These are phyloP conservation scores for Aspergillus panamensis DNA, from an alignment of 495 filamentous ascomycete genomes.

Conservation along the genomic window DNA sequence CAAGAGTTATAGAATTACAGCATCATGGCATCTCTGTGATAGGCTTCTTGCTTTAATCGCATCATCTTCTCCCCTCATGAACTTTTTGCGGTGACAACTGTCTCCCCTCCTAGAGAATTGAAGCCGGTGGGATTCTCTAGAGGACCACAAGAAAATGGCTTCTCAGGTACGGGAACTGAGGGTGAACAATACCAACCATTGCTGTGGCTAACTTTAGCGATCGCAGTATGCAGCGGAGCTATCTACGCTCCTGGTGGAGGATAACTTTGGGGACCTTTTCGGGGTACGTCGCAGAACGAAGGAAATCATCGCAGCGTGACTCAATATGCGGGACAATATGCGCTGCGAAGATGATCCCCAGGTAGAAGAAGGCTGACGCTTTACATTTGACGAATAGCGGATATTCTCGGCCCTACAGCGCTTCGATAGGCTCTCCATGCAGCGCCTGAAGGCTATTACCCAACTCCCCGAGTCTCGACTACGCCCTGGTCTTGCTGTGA, in stretches of 20 bases:
- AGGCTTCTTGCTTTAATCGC: background rate
- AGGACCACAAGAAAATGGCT: slow-evolving; percentile 49
- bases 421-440: slow-evolving; percentile 70
- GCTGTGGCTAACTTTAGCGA: slow-evolving; percentile 38
- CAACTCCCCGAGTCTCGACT: slow-evolving; percentile 64
- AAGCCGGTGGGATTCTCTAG: slow-evolving; percentile 65
- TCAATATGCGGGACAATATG: background rate
- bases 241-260: slow-evolving; percentile 81
- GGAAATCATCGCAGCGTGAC: background rate
- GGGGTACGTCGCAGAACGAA: slow-evolving; percentile 60
- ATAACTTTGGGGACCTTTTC: slow-evolving; percentile 83
- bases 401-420: slow-evolving; percentile 77
- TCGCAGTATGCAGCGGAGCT: slow-evolving; percentile 67
- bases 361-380: slow-evolving; percentile 7
- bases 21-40: background rate
- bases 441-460: slow-evolving; percentile 62
- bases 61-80: slow-evolving; percentile 29
- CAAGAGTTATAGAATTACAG: background rate
- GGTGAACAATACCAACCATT: slow-evolving; percentile 13
- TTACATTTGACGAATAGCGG: slow-evolving; percentile 42
- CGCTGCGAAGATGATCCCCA: background rate
- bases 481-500: slow-evolving; percentile 72
- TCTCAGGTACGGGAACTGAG: slow-evolving; percentile 45
- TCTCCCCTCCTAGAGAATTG: slow-evolving; percentile 62
- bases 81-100: slow-evolving; percentile 57